Percentiles rank a stretch among this genome's conserved stretches.
Conservation (phyloP, 2,329 filamentous ascomycete genomes). For the Tolypocladium pustulatum region DNA sequence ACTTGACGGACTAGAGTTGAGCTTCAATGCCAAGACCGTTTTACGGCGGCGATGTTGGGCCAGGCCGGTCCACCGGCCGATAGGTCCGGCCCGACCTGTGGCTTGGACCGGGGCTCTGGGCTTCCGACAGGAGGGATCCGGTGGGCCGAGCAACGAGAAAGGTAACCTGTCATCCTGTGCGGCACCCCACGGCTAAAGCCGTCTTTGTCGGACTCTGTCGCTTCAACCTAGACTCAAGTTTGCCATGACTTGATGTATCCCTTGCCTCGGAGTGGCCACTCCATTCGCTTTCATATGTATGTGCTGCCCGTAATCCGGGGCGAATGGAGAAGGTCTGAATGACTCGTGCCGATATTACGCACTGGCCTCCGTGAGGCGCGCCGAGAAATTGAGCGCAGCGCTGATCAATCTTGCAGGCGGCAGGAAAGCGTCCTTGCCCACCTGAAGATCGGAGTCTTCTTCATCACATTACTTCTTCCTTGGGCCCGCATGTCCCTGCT, state of each 20-base stretch:
- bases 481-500: not conserved
- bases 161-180: not conserved
- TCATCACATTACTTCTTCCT: not conserved
- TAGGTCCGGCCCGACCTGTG: not conserved
- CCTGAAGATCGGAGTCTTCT: not conserved
- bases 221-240: not conserved
- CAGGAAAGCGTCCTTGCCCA: not conserved
- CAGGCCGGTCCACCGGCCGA: not conserved
- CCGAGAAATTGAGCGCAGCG: constrained; percentile 1
- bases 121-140: not conserved
- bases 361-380: not conserved
- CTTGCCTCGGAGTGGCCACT: not conserved
- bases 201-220: not conserved
- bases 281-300: not conserved
- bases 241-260: not conserved
- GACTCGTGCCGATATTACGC: not conserved
- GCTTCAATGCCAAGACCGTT: not conserved
- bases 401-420: constrained; percentile 1
- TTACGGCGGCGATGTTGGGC: not conserved
- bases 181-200: no score
- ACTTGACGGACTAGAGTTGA: not conserved
- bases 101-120: not conserved
- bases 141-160: not conserved
- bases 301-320: not conserved
- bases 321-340: not conserved